phyloP scores from a whole-genome alignment of 1,284 basidiomycete species.

The Jaminaea rosea region DNA sequence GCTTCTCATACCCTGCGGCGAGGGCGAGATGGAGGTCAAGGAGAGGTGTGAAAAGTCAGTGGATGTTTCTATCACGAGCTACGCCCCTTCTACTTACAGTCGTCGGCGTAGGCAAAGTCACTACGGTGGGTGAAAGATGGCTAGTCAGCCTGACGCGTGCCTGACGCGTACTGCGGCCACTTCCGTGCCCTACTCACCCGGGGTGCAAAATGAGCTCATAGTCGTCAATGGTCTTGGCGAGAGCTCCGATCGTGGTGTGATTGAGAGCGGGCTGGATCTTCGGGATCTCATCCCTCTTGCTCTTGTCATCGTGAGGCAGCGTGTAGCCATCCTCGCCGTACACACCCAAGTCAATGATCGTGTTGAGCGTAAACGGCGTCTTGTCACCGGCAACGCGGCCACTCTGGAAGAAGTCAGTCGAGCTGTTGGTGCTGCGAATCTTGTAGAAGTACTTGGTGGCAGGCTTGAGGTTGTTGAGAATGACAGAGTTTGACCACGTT shows the following conservation, averaged over 20 bases:
- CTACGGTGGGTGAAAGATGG: too few relatives aligned
- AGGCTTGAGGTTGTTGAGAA: conserved; percentile 14
- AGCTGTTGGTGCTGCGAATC: conserved; percentile 16
- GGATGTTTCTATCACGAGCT: conserved; percentile 3
- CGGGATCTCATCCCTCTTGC: conserved; percentile 7
- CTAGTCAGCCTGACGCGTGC: too few relatives aligned
- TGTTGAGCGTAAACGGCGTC: conserved; percentile 5
- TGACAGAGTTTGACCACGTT: conserved; percentile 26
- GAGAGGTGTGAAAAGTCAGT: conserved; percentile 18
- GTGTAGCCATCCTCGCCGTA: conserved; percentile 8
- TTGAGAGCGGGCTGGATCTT: conserved; percentile 6
- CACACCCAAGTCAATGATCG: conserved; percentile 8
- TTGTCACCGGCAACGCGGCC: conserved; percentile 7
- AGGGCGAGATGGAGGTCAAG: conserved; percentile 22
- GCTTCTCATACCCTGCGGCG: neutral
- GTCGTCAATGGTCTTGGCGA: neutral
- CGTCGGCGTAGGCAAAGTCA: conserved; percentile 47
- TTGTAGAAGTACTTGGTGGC: conserved; percentile 30
- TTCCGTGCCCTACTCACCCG: too few relatives aligned
- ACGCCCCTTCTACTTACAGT: conserved; percentile 31
- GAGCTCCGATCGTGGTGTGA: conserved; percentile 10
- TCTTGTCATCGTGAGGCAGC: conserved; percentile 1
- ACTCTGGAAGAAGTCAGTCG: conserved; percentile 8
- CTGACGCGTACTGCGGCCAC: too few relatives aligned
- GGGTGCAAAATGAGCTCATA: conserved; percentile 12